phyloP scores from a whole-genome alignment of 306 rosid species.

The Sindora glabra region DNA sequence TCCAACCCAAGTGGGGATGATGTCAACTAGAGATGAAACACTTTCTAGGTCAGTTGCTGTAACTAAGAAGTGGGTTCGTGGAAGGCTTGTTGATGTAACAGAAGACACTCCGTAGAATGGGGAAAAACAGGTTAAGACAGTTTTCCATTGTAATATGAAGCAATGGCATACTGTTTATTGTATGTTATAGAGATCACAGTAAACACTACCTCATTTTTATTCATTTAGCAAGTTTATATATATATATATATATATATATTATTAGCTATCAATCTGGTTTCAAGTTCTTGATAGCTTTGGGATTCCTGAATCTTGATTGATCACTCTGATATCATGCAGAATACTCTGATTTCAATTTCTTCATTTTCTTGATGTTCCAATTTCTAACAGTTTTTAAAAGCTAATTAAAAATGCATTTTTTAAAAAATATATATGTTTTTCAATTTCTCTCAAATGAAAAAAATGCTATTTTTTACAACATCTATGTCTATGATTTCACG shows the following conservation, averaged over 20 bases:
- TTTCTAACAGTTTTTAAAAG: too few species aligned
- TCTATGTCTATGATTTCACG: too few species aligned
- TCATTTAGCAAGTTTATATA: constrained; percentile 8
- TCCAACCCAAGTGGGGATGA: constrained; percentile 27
- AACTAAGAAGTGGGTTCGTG: constrained; percentile 77
- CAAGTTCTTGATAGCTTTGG: too few species aligned
- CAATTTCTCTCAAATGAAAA: too few species aligned
- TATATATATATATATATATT: too few species aligned
- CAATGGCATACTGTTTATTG: constrained; percentile 5
- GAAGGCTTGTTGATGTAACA: constrained; percentile 71
- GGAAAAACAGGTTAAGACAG: constrained; percentile 7
- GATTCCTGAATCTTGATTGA: neutral
- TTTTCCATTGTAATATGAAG: constrained; percentile 3
- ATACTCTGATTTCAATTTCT: too few species aligned
- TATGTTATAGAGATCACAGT: constrained; percentile 14
- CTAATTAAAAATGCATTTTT: too few species aligned
- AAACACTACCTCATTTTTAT: neutral
- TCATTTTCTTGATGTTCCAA: too few species aligned
- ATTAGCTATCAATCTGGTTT: too few species aligned
- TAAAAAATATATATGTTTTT: too few species aligned
- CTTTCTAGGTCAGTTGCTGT: constrained; percentile 21
- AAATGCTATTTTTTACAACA: too few species aligned
- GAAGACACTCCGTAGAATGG: constrained; percentile 31
- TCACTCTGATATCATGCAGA: neutral
- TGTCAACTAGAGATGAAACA: constrained; percentile 26